Evolutionary conservation across 2,329 filamentous ascomycete species (phyloP).

Genomic region (Trichophyton rubrum): DNA sequence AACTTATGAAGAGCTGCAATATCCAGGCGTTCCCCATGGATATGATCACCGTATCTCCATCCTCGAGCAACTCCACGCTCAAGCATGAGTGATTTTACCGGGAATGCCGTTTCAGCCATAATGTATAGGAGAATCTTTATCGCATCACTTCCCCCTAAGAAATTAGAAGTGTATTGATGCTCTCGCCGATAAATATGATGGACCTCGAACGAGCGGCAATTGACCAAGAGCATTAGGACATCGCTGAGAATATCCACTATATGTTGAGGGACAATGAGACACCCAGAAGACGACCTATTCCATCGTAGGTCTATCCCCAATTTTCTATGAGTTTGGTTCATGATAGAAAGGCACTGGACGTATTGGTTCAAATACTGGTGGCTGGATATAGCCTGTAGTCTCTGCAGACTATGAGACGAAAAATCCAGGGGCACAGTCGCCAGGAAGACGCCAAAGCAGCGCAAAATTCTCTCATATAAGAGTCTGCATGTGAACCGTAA

Average conservation of each 20-base stretch:
- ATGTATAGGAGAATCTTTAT: not conserved
- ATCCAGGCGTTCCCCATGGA: not conserved
- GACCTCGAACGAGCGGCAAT: not conserved
- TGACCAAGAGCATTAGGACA: not conserved
- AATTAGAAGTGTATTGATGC: not conserved
- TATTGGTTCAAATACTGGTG: not conserved
- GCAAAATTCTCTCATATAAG: not conserved
- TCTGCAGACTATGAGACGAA: not conserved
- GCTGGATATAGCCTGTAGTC: not conserved
- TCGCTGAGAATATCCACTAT: not conserved
- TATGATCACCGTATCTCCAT: not conserved
- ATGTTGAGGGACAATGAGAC: not conserved
- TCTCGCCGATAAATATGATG: not conserved
- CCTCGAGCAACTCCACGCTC: not conserved
- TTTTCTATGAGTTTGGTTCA: not conserved
- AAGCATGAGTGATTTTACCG: not conserved
- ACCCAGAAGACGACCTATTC: not conserved
- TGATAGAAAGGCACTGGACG: not conserved
- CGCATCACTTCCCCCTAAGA: not conserved
- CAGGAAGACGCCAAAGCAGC: not conserved
- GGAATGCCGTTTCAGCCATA: not conserved
- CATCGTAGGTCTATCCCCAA: not conserved
- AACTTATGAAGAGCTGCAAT: not conserved
- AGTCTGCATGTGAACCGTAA: not conserved
- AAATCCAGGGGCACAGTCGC: not conserved